phyloP scores from a whole-genome alignment of 2,329 filamentous ascomycete species.

The Arthrinium phaeospermum region DNA sequence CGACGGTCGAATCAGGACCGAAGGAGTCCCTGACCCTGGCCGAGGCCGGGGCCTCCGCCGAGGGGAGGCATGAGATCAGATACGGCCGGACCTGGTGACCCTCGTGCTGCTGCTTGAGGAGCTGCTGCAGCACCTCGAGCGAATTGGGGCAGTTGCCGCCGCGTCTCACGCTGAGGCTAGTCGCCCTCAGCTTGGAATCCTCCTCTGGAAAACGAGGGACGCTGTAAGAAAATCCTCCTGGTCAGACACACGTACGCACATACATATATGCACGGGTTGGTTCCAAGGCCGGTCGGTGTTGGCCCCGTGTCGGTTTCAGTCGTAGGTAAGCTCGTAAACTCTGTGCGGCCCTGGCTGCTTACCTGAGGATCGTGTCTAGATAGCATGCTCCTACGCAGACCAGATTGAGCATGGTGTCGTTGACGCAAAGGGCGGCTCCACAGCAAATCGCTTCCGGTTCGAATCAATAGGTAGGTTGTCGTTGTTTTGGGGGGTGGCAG shows the following conservation, averaged over 20 bases:
- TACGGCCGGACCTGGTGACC: conserved; percentile 41
- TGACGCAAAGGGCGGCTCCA: neutral
- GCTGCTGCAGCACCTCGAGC: conserved; percentile 72
- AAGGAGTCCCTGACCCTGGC: conserved; percentile 61
- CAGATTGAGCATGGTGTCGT: conserved; percentile 56
- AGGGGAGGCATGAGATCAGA: conserved; percentile 61
- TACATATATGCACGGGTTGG: neutral
- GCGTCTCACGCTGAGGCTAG: conserved; percentile 61
- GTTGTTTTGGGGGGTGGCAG: neutral
- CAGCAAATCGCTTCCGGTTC: neutral
- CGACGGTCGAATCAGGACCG: conserved; percentile 45
- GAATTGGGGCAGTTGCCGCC: conserved; percentile 78
- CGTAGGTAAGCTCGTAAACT: conserved; percentile 22
- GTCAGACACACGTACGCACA: neutral
- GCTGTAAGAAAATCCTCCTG: conserved; percentile 43
- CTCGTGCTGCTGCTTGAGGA: conserved; percentile 43
- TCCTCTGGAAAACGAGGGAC: conserved; percentile 71
- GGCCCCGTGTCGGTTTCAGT: neutral
- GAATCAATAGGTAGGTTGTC: neutral
- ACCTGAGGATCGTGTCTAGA: conserved; percentile 73
- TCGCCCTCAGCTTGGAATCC: conserved; percentile 75
- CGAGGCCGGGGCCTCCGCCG: conserved; percentile 54
- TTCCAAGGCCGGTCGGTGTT: neutral
- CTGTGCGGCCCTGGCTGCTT: conserved; percentile 36
- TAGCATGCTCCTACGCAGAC: conserved; percentile 72